Conservation (phyloP, 2,329 filamentous ascomycete genomes). For the Didymella pomorum region DNA sequence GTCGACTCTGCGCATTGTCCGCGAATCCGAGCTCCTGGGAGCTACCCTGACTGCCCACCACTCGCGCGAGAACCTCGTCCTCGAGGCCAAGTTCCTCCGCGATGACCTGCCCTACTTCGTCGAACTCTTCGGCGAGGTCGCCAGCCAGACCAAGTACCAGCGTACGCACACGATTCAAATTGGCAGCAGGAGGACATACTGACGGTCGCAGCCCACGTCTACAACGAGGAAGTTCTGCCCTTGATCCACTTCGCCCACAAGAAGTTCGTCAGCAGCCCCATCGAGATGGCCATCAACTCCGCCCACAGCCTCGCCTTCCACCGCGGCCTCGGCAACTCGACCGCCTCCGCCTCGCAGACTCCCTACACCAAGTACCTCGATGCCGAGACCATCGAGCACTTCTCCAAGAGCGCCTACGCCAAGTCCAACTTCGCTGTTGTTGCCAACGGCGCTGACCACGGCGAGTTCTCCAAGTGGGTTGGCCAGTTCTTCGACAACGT, state of each 20-base stretch:
- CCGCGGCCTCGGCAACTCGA: conserved; percentile 82
- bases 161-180: conserved; percentile 51
- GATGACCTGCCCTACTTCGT: conserved; percentile 97
- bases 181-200: neutral
- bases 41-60: conserved; percentile 87
- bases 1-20: conserved; percentile 89
- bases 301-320: conserved; percentile 91
- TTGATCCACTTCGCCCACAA: conserved; percentile 81
- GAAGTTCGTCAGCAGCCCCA: conserved; percentile 68
- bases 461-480: conserved; percentile 86
- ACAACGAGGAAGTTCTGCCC: conserved; percentile 84
- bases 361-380: conserved; percentile 82
- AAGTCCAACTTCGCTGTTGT: conserved; percentile 93
- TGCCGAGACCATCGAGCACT: conserved; percentile 76
- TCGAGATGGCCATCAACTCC: conserved; percentile 81
- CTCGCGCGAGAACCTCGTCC: conserved; percentile 89
- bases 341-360: conserved; percentile 75
- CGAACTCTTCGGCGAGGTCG: conserved; percentile 92
- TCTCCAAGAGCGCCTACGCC: conserved; percentile 79
- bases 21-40: conserved; percentile 94
- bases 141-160: conserved; percentile 85
- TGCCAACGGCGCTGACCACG: conserved; percentile 82
- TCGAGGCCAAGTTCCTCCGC: conserved; percentile 94
- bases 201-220: conserved; percentile 75
- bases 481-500: conserved; percentile 87